Conservation (phyloP, 2,329 filamentous ascomycete species). For the Claviceps spartinae region DNA sequence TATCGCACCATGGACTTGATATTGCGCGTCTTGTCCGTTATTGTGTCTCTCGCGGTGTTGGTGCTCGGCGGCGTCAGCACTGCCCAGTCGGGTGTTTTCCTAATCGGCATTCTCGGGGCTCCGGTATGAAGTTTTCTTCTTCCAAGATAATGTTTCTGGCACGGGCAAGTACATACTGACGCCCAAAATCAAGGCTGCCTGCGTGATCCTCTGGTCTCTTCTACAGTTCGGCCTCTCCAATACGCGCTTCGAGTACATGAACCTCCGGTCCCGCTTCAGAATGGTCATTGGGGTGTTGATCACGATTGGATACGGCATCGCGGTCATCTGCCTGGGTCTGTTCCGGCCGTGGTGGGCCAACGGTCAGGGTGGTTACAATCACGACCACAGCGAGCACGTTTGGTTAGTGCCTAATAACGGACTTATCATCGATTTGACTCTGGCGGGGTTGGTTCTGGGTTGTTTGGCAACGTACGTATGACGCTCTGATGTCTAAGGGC, state of each 20-base stretch:
- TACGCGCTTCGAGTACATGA: conserved; percentile 4
- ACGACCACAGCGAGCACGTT: not conserved
- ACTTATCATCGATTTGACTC: not conserved
- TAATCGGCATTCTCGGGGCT: conserved; percentile 5
- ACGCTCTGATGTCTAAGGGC: not conserved
- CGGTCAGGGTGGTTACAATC: not conserved
- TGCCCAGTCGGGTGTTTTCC: conserved; percentile 1
- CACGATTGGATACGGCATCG: conserved; percentile 3
- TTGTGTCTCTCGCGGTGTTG: conserved; percentile 1
- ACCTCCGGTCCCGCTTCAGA: conserved; percentile 6
- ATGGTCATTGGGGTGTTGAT: conserved; percentile 5
- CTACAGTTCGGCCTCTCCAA: conserved; percentile 2
- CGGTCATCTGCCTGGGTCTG: not conserved
- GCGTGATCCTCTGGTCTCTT: conserved; percentile 4
- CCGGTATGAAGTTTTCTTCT: not conserved
- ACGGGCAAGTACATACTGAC: not conserved
- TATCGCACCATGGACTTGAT: not conserved
- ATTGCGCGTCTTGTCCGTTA: not conserved
- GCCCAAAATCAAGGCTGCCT: not conserved
- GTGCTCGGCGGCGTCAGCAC: conserved; percentile 2
- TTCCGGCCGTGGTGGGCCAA: not conserved
- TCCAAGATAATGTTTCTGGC: not conserved
- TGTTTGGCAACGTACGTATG: not conserved
- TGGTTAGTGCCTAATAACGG: not conserved
- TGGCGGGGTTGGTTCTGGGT: not conserved